A percentile compares a stretch with the other conserved stretches of the same genome.
These are phyloP conservation scores for Alternaria gansuensis DNA, from an alignment of 2,329 filamentous ascomycete genomes.

Conservation along the genomic window DNA sequence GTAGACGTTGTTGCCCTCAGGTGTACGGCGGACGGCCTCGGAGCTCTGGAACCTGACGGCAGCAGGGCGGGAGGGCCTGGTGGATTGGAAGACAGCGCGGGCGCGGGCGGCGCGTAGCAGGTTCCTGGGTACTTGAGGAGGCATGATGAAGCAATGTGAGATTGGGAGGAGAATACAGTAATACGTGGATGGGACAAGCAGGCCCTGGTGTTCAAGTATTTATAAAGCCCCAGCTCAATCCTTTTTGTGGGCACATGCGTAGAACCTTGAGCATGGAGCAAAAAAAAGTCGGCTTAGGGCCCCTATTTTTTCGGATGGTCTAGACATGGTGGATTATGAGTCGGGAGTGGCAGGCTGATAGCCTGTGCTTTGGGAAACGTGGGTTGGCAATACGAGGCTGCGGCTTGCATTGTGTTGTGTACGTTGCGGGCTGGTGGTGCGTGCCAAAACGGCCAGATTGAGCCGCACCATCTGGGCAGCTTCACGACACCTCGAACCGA, in stretches of 20 bases:
- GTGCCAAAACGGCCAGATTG: constrained; percentile 12
- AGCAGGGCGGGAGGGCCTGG: constrained; percentile 17
- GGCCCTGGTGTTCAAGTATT: constrained; percentile 8
- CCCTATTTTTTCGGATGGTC: constrained; percentile 25
- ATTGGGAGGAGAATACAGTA: constrained; percentile 4
- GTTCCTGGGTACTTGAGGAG: constrained; percentile 26
- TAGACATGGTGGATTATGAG: constrained; percentile 25
- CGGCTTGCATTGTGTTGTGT: constrained; percentile 24
- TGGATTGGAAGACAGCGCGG: constrained; percentile 23
- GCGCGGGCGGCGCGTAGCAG: constrained; percentile 24
- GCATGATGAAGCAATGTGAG: constrained; percentile 16
- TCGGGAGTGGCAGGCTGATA: constrained; percentile 21
- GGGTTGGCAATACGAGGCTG: constrained; percentile 21
- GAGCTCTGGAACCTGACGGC: constrained; percentile 23
- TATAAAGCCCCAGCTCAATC: constrained; percentile 17
- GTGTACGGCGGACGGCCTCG: constrained; percentile 19
- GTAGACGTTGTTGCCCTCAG: constrained; percentile 16
- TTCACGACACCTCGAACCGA: constrained; percentile 7
- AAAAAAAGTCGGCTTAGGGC: constrained; percentile 19
- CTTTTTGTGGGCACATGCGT: constrained; percentile 22
- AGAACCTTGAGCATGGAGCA: constrained; percentile 15
- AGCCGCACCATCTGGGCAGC: constrained; percentile 16
- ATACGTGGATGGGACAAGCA: constrained; percentile 13
- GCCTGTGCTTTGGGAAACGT: constrained; percentile 25
- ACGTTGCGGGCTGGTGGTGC: constrained; percentile 20